Evolutionary conservation across 345 rosid genomes (phyloP).

Genomic region (Populus alba): DNA sequence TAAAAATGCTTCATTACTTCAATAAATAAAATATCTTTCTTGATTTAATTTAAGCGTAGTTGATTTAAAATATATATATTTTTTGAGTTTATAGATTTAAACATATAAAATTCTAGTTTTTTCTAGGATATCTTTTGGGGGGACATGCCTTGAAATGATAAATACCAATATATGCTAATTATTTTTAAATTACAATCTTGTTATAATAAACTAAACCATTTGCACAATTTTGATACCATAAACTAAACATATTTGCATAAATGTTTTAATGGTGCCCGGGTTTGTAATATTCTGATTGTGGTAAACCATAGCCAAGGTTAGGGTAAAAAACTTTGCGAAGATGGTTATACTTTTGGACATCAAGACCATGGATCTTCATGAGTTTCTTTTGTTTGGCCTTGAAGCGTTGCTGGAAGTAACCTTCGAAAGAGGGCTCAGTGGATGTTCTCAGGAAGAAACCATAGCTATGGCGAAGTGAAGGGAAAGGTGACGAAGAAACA

Average conservation of each 20-base stretch:
- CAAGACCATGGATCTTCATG: slow-evolving; percentile 11
- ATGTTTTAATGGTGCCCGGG: not conserved
- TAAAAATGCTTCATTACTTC: too few relatives aligned
- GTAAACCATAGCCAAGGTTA: not conserved
- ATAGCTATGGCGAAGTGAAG: slow-evolving; percentile 21
- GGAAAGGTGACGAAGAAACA: slow-evolving; percentile 26
- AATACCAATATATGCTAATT: too few relatives aligned
- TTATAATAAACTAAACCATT: too few relatives aligned
- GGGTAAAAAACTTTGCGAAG: slow-evolving; percentile 19
- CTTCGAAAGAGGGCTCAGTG: slow-evolving; percentile 30
- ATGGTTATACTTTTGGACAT: slow-evolving; percentile 13
- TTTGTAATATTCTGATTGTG: not conserved
- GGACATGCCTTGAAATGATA: rapidly evolving
- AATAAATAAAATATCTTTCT: too few relatives aligned
- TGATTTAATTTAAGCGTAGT: too few relatives aligned
- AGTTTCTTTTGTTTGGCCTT: slow-evolving; percentile 20
- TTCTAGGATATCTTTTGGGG: too few relatives aligned
- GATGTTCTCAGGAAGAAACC: slow-evolving; percentile 28
- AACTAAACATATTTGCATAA: too few relatives aligned
- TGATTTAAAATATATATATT: too few relatives aligned
- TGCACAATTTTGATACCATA: too few relatives aligned
- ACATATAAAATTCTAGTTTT: too few relatives aligned
- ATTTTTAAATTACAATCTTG: too few relatives aligned
- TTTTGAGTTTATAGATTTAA: too few relatives aligned
- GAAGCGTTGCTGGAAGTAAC: slow-evolving; percentile 26